Conservation (phyloP, 371 early-diverging fungal genomes). For the Phascolomyces articulosus region DNA sequence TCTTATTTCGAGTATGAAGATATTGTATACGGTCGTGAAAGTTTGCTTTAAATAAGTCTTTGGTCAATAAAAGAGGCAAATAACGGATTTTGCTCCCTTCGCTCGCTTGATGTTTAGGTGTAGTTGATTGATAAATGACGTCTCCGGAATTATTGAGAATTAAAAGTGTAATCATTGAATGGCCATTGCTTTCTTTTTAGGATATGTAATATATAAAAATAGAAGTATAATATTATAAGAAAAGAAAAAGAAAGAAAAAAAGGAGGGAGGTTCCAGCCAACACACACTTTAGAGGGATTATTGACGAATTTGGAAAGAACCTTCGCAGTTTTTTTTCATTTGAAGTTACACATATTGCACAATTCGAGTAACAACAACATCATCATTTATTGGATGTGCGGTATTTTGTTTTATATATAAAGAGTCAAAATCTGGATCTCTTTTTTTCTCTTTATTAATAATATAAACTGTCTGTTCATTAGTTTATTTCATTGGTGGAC, state of each 20-base stretch:
- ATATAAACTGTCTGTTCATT: no score
- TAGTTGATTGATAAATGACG: slow-evolving; percentile 38
- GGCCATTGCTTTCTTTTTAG: slow-evolving; percentile 3
- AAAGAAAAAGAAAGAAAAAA: slow-evolving; percentile 2
- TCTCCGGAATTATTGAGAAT: slow-evolving; percentile 45
- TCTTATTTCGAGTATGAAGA: slow-evolving; percentile 32
- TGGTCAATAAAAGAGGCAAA: slow-evolving; percentile 45
- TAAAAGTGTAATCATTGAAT: slow-evolving; percentile 40
- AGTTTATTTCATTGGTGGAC: no score
- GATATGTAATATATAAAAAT: no score
- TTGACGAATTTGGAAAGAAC: no score
- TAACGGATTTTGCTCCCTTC: slow-evolving; percentile 41
- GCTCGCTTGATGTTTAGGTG: slow-evolving; percentile 2
- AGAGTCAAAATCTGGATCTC: no score
- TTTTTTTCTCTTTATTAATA: no score
- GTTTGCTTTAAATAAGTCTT: slow-evolving; percentile 48
- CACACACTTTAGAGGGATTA: no score
- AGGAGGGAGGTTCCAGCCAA: background rate
- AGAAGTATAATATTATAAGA: slow-evolving; percentile 12
- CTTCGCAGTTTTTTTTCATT: no score
- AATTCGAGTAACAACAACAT: no score
- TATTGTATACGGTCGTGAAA: slow-evolving; percentile 44
- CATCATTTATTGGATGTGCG: no score
- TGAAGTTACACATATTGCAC: no score
- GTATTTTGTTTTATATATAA: no score